Evolutionary conservation across 192 early-diverging fungal genomes (phyloP).

Genomic region (Mortierella alpina): DNA sequence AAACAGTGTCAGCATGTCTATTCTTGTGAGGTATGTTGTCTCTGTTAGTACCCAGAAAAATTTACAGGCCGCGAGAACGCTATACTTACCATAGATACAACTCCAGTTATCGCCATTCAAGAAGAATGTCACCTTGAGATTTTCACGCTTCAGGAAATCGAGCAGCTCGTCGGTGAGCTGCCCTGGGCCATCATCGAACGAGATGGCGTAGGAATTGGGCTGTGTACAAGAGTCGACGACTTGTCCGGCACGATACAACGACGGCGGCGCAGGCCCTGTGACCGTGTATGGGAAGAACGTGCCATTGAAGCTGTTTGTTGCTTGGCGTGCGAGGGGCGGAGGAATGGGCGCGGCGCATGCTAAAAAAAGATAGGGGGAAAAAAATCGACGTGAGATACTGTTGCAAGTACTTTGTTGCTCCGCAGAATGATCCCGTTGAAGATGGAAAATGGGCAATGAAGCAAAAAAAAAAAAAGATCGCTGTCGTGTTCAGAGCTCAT

Average conservation of each 20-base stretch:
- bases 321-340: background rate
- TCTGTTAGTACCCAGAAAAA: background rate
- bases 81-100: constrained; percentile 56
- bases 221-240: constrained; percentile 26
- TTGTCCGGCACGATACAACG: constrained; percentile 17
- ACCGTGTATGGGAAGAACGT: constrained; percentile 34
- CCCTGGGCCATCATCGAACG: constrained; percentile 77
- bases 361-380: background rate
- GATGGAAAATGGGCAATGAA: background rate
- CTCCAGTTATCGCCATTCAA: constrained; percentile 65
- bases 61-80: constrained; percentile 33
- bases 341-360: constrained; percentile 19
- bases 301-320: background rate
- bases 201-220: constrained; percentile 56
- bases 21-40: background rate
- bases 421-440: background rate
- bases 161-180: constrained; percentile 63
- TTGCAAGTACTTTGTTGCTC: too few species aligned
- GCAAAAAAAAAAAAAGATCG: background rate
- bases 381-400: background rate
- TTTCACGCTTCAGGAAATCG: constrained; percentile 58
- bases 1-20: background rate
- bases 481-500: too few species aligned
- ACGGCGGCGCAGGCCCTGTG: constrained; percentile 15
- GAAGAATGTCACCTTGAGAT: constrained; percentile 78